Evolutionary conservation across 108 stramenopile genomes (phyloP), one percentile per base, ranked within the genome.

Genomic region (Licmophora abbreviata): DNA sequence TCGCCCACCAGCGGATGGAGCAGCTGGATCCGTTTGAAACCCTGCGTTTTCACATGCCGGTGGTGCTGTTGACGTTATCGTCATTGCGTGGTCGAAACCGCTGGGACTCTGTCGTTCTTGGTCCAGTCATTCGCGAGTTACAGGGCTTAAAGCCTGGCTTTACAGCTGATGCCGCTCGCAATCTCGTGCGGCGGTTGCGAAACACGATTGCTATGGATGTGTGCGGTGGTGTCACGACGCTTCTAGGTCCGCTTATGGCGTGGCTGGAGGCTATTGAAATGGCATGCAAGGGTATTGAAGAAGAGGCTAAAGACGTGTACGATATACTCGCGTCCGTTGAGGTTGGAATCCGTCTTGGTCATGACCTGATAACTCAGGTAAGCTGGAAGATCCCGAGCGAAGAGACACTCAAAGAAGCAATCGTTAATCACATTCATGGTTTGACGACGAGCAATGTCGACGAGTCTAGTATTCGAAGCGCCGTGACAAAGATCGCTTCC

Each of bases 1-100:
- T 63, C 38, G 42, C 68, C 9, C 61, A 69, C 24, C 58, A 69
- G 17, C 68, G 57, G 21, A 58, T 64, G 63, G 68, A 69, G 35
- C 62, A 69, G 44, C 44, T 69, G 18, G 57, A 69, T 41, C 68
- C 68, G 1, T 69, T 69, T 42, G 62, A 64, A 43, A 59, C 68
- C 11, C 59, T 69, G 30, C 62, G 68, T 29, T 62, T 55, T 31
- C 56, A 69, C 46, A 64, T 69, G 32, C 68, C 68, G 6, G 34
- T 27, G 9, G 63, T 69, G 9, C 59, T 59, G 27, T 15, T 59
- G 14, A 58, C 46, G 24, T 26, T 69, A 20, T 52, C 63, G 20
- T 48, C 42, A 11, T 43, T 69, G 23, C 62, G 68, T n/a, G 68
- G 68, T 20, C 68, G 62, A 8, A 69, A 63, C 36, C 21, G 31